phyloP scores from a whole-genome alignment of 2,329 filamentous ascomycete species.

The Monilinia fructigena region DNA sequence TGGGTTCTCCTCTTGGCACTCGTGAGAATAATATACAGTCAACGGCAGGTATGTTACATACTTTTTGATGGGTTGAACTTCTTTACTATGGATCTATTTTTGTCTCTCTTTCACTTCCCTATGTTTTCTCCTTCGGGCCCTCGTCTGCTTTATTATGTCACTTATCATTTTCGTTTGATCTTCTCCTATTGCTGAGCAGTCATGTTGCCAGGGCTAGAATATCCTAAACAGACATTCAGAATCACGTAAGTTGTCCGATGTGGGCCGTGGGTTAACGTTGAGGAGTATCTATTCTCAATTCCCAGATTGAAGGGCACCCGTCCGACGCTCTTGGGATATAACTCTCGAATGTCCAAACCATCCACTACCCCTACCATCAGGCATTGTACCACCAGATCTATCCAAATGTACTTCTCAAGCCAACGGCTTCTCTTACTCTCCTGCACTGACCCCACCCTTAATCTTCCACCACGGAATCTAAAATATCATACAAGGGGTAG shows the following conservation, averaged over 20 bases:
- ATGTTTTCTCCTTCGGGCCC: too few species aligned
- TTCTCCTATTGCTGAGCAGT: not conserved
- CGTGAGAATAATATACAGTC: not conserved
- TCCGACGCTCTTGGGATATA: too few species aligned
- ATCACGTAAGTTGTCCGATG: not conserved
- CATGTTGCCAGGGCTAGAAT: not conserved
- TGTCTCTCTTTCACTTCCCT: not conserved
- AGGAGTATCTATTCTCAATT: not conserved
- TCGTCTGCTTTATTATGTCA: not conserved
- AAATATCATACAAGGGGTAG: slow-evolving; percentile 3
- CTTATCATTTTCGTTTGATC: not conserved
- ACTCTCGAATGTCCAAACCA: too few species aligned
- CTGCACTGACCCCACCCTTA: not conserved
- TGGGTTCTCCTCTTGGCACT: not conserved
- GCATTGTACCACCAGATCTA: not conserved
- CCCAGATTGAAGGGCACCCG: too few species aligned
- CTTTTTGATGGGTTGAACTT: not conserved
- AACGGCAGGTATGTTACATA: not conserved
- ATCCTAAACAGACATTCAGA: not conserved
- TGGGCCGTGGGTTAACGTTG: not conserved
- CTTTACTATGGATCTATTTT: not conserved
- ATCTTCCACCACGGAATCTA: not conserved
- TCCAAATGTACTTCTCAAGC: not conserved
- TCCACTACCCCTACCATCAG: not conserved
- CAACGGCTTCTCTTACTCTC: not conserved